Evolutionary conservation across 768 basidiomycete species (phyloP).

Genomic region (Lentinula sp.): DNA sequence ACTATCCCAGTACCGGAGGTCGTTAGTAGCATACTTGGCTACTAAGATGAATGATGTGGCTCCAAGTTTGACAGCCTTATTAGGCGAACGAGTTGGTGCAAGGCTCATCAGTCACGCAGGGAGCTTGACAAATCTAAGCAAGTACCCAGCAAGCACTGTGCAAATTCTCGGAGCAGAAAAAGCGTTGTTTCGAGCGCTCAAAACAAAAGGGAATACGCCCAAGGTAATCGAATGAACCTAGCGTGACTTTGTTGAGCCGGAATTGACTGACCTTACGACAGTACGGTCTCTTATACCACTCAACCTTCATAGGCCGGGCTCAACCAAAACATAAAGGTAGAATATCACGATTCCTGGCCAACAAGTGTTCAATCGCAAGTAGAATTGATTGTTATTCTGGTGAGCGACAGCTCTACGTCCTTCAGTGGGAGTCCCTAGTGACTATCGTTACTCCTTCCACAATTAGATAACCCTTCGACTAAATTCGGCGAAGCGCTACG

Average conservation of each 20-base stretch:
- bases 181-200: constrained; percentile 92
- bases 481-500: constrained; percentile 95
- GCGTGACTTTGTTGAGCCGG: neutral
- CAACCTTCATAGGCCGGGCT: constrained; percentile 93
- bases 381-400: constrained; percentile 94
- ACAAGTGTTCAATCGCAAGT: constrained; percentile 97
- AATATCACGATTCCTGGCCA: constrained; percentile 97
- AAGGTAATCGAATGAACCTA: constrained; percentile 47
- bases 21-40: constrained; percentile 75
- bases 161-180: constrained; percentile 99
- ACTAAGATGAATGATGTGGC: constrained; percentile 99
- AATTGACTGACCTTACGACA: constrained; percentile 21
- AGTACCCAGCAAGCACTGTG: constrained; percentile 97
- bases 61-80: constrained; percentile 83
- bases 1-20: constrained; percentile 91
- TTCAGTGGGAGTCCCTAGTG: neutral
- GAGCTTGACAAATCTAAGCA: constrained; percentile 92
- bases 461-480: constrained; percentile 72
- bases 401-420: constrained; percentile 22
- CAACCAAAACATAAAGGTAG: constrained; percentile 94
- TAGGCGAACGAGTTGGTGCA: constrained; percentile 90
- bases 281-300: constrained; percentile 98
- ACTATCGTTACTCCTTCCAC: neutral
- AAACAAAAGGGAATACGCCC: constrained; percentile 98
- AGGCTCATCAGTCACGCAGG: constrained; percentile 94